Conservation (phyloP, 1,284 basidiomycete species). For the Erythrobasidium hasegawianum region DNA sequence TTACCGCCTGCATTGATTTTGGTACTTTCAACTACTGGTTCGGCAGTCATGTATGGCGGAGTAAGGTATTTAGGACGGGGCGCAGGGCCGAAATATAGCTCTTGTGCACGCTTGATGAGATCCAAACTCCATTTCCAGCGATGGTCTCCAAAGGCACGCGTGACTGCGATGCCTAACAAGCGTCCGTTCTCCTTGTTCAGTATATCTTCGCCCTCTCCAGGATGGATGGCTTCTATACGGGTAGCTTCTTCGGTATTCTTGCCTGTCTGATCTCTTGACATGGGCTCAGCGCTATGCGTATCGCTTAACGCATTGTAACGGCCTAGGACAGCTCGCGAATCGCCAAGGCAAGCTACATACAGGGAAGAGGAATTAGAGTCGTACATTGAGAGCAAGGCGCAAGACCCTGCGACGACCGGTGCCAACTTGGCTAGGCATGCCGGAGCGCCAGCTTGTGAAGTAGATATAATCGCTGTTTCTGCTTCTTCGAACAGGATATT, state of each 20-base stretch:
- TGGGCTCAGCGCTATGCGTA: conserved; percentile 56
- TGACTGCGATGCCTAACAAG: conserved; percentile 53
- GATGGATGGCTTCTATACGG: conserved; percentile 52
- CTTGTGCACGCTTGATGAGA: conserved; percentile 42
- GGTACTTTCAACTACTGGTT: conserved; percentile 56
- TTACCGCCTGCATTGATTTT: conserved; percentile 45
- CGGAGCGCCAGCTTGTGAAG: background rate
- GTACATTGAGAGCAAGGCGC: conserved; percentile 55
- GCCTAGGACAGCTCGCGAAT: conserved; percentile 62
- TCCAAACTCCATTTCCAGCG: conserved; percentile 54
- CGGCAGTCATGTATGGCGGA: conserved; percentile 60
- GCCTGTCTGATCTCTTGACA: conserved; percentile 58
- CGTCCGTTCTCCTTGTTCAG: conserved; percentile 51
- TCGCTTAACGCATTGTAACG: conserved; percentile 50
- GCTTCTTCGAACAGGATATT: background rate
- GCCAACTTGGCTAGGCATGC: background rate
- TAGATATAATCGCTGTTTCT: background rate
- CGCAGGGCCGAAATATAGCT: conserved; percentile 48
- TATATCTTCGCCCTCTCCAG: conserved; percentile 46
- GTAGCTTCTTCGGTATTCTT: conserved; percentile 51
- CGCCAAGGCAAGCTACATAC: conserved; percentile 58
- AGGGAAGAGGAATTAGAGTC: conserved; percentile 48
- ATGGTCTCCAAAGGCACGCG: conserved; percentile 58
- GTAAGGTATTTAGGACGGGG: conserved; percentile 49
- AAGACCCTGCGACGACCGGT: conserved; percentile 56